Evolutionary conservation across 768 basidiomycete species (phyloP).

Genomic region (Dioszegia hungarica): DNA sequence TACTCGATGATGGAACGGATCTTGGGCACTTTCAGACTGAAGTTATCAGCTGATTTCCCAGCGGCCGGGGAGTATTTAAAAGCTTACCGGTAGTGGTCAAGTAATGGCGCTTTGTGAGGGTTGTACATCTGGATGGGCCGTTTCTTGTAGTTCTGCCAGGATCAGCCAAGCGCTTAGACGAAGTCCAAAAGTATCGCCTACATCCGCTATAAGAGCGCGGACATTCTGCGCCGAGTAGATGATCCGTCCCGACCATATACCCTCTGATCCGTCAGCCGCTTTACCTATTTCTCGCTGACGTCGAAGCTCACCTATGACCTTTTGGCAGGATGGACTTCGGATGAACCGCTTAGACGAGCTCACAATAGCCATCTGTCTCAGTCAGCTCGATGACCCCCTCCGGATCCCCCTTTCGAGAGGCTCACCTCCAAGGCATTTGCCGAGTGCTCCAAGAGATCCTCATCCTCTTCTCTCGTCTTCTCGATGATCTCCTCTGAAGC

Average conservation of each 20-base stretch:
- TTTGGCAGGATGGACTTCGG: slow-evolving; percentile 81
- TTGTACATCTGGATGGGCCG: slow-evolving; percentile 91
- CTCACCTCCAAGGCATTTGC: slow-evolving; percentile 79
- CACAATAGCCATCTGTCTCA: slow-evolving; percentile 61
- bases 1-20: slow-evolving; percentile 88
- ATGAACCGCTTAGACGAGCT: slow-evolving; percentile 83
- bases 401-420: background rate
- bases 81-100: slow-evolving; percentile 85
- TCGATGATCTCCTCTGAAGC: slow-evolving; percentile 43
- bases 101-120: slow-evolving; percentile 83
- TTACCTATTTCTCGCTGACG: background rate
- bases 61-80: too few relatives aligned
- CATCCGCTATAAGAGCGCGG: slow-evolving; percentile 85
- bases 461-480: slow-evolving; percentile 43
- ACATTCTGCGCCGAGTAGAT: slow-evolving; percentile 67
- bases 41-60: slow-evolving; percentile 49
- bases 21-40: slow-evolving; percentile 78
- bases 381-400: background rate
- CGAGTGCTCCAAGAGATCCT: slow-evolving; percentile 53
- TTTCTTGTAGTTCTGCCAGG: slow-evolving; percentile 76
- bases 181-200: slow-evolving; percentile 42
- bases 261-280: slow-evolving; percentile 44
- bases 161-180: slow-evolving; percentile 5
- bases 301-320: slow-evolving; percentile 62
- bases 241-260: slow-evolving; percentile 61